These are phyloP conservation scores for Colletotrichum destructivum DNA, from an alignment of 2,329 filamentous ascomycete genomes.

Conservation along the genomic window DNA sequence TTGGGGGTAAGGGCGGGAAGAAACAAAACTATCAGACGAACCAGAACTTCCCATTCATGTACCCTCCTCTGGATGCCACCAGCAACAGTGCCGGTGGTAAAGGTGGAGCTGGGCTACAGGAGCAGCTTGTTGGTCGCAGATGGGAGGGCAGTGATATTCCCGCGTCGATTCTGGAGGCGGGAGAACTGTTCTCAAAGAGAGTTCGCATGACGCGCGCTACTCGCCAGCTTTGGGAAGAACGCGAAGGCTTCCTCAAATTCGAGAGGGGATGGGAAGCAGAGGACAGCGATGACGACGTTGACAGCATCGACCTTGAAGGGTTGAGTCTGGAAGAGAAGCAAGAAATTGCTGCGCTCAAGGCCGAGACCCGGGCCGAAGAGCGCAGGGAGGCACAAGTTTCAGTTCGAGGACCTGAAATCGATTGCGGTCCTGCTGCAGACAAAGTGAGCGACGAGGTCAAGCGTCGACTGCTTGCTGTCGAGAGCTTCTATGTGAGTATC, in stretches of 20 bases:
- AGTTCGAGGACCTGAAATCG: conserved; percentile 52
- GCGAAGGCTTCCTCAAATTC: conserved; percentile 91
- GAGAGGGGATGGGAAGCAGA: conserved; percentile 87
- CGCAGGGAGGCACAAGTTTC: conserved; percentile 46
- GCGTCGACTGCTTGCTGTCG: conserved; percentile 79
- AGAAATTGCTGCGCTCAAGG: conserved; percentile 59
- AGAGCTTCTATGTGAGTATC: conserved; percentile 85
- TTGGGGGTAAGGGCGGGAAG: conserved; percentile 93
- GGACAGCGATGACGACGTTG: conserved; percentile 62
- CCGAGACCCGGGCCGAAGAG: conserved; percentile 53
- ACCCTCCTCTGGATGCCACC: conserved; percentile 89
- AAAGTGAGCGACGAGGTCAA: conserved; percentile 69
- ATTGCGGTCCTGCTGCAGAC: conserved; percentile 66
- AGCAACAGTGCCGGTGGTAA: conserved; percentile 95
- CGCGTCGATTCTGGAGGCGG: conserved; percentile 94
- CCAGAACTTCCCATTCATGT: conserved; percentile 98
- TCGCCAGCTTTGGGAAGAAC: conserved; percentile 94
- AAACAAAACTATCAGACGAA: conserved; percentile 99
- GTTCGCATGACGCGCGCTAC: conserved; percentile 94
- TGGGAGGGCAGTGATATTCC: conserved; percentile 98
- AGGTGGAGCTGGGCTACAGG: conserved; percentile 84
- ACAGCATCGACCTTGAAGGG: conserved; percentile 64
- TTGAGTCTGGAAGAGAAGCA: conserved; percentile 58
- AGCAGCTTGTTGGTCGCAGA: conserved; percentile 82
- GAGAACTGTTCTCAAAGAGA: conserved; percentile 89